Base-by-base conservation (phyloP, 352 stramenopile genomes). In the Globisporangium cylindrosporum region DNA sequence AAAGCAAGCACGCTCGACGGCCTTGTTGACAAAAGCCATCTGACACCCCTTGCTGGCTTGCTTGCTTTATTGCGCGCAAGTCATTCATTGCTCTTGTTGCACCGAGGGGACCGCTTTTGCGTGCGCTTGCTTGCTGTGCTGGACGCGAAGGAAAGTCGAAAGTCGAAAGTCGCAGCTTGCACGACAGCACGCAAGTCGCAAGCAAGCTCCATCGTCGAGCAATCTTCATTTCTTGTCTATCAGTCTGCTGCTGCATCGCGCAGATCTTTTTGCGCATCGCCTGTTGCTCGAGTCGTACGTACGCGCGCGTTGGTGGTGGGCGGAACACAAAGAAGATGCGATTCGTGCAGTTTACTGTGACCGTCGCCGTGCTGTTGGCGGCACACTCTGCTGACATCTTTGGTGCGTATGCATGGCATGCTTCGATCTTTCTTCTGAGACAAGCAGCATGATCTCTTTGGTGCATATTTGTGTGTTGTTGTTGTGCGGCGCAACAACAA, bases 261-360 rank as follows among this genome's bases (percentile, higher is more conserved):
- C 27, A 34, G 55, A 63, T 46, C 59, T 38, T 65, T 57, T 48
- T 46, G 15, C 36, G 34, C 2, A 27, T 38, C 32, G 32, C 10
- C 4, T 15, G 10, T 24, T 24, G 15, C n/a, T 46, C 24, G 22
- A 36, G 20, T 43, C 10, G 36, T 43, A 10, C 43, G 43, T 18
- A 9, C 38, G 38, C 14, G 36, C 36, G 38, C 38, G 15, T 46
- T 46, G 36, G 10, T 48, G 4, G 41, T 9, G 43, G 43, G 43
- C 43, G 43, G 43, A 51, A 51, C 43, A 22, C 43, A 51, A 51
- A 51, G 43, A 51, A 48, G n/a, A 69, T 69, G 64, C 64, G 64
- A 2, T 32, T 69, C 29, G 27, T 59, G 22, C 64, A 48, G 20
- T 3, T 64, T 1, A n/a, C 29, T 18, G 34, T 69, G 10, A 56